Evolutionary conservation across 129 eudicot species (phyloP), one percentile per base, ranked within the genome.

Genomic region (Saposhnikovia divaricata): DNA sequence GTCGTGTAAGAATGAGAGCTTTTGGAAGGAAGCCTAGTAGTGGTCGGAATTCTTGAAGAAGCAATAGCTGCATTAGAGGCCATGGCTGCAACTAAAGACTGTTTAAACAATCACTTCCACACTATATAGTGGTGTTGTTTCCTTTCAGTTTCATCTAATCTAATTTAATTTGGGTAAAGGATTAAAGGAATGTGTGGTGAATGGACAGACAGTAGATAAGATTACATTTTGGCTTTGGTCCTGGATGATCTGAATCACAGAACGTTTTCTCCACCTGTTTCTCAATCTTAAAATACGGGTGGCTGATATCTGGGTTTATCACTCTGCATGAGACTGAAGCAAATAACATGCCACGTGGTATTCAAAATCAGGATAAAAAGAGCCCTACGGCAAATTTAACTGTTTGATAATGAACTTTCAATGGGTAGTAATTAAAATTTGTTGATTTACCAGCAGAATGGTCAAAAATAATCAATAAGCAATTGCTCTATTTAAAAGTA

Each of bases 51-150:
- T 85, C 97, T 90, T 76, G 99, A 87, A 78, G 96, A 92, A 84
- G 97, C 99, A 66, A 95, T 81, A 87, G 99, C 99, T 90, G 97
- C 97, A 85, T 90, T 86, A 76, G 96, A 81, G 28, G 96, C 96
- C 97, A 95, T 95, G 86, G 85, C 87, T 89, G 83, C 86, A 87
- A 83, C 91, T 80, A 77, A 74, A 82, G 75, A 77, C 80, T 79
- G 65, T 71, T 72, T 76, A 68, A 81, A 71, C 51, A 59, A 55
- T 65, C 6, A 25, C 51, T 34, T 85, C 75, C 57, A 25, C 34
- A 42, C 77, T 72, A 84, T 84, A 57, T 72, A 71, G 72, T 74
- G 43, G 28, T 19, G 16, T 55, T 27, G 19, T 46, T 74, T 42
- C 23, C 9, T 13, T 9, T 74, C 61, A 44, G 18, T n/a, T 74